Percentiles rank a stretch among this genome's conserved stretches.
phyloP scores from a whole-genome alignment of 768 basidiomycete species.

The Cystobasidiopsis lactophilus region DNA sequence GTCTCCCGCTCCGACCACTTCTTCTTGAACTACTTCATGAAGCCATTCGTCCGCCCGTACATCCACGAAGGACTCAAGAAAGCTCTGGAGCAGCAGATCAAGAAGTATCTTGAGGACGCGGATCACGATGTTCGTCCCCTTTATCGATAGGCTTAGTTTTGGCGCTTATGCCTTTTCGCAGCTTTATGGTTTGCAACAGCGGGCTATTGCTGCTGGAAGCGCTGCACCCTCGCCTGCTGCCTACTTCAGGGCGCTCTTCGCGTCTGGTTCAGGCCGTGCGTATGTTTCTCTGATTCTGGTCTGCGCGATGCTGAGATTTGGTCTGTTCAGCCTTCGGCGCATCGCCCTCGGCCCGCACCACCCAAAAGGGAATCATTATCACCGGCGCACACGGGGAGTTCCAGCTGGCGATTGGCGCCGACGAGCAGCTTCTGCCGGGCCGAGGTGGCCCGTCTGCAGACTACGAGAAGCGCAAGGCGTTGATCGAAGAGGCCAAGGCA shows the following conservation, averaged over 20 bases:
- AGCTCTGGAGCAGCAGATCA: slow-evolving; percentile 1
- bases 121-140: background rate
- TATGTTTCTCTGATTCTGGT: too few species aligned
- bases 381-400: slow-evolving; percentile 25
- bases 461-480: slow-evolving; percentile 1
- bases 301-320: too few species aligned
- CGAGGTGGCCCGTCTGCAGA: background rate
- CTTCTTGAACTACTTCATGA: background rate
- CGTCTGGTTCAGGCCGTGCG: background rate
- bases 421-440: slow-evolving; percentile 21
- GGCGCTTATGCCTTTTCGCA: background rate
- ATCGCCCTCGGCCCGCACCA: background rate
- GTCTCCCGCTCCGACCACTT: slow-evolving; percentile 12
- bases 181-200: background rate
- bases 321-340: background rate
- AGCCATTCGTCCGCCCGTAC: background rate
- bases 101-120: background rate
- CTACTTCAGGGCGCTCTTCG: slow-evolving; percentile 11
- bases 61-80: background rate
- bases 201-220: background rate
- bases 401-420: slow-evolving; percentile 25
- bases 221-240: background rate
- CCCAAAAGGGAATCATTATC: slow-evolving; percentile 24
- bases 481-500: background rate
- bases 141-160: too few species aligned